Percentiles rank a stretch among this genome's conserved stretches.
These are phyloP conservation scores for Rubroshorea leprosula DNA, from an alignment of 345 rosid genomes.

Conservation along the genomic window DNA sequence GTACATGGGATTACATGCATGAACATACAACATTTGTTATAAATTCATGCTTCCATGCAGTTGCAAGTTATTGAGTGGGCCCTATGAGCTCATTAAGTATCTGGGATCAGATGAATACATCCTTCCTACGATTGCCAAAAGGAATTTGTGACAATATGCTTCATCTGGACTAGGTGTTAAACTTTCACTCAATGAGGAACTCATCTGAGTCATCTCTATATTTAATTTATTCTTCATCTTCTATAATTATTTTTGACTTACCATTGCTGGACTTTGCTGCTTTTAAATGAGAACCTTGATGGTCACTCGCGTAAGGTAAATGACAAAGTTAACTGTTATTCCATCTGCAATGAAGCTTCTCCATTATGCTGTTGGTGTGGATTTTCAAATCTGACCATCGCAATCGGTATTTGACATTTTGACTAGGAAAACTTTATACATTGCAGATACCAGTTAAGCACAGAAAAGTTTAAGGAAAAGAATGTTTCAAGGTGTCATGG, in stretches of 20 bases:
- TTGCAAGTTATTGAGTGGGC: background rate
- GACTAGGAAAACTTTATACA: background rate
- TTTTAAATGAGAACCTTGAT: too few species aligned
- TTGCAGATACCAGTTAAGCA: constrained; percentile 66
- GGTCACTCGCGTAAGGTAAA: too few species aligned
- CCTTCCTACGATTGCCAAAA: constrained; percentile 91
- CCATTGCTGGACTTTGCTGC: background rate
- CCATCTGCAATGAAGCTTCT: too few species aligned
- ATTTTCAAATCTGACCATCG: background rate
- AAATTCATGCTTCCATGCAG: background rate
- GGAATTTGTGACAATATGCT: constrained; percentile 65
- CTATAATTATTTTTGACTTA: background rate
- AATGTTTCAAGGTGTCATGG: constrained; percentile 80
- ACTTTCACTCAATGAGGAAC: constrained; percentile 46
- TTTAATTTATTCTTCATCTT: constrained; percentile 12
- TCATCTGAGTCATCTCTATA: background rate
- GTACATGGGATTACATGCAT: background rate
- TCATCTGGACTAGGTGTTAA: constrained; percentile 43
- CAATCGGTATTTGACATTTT: background rate
- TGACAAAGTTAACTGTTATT: too few species aligned
- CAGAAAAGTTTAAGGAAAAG: constrained; percentile 65
- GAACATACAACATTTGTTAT: constrained; percentile 4
- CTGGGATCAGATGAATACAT: constrained; percentile 64
- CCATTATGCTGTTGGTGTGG: background rate
- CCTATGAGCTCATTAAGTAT: background rate